Evolutionary conservation across 306 rosid species (phyloP), one percentile per base, ranked within the genome.

Genomic region (Datisca glomerata): DNA sequence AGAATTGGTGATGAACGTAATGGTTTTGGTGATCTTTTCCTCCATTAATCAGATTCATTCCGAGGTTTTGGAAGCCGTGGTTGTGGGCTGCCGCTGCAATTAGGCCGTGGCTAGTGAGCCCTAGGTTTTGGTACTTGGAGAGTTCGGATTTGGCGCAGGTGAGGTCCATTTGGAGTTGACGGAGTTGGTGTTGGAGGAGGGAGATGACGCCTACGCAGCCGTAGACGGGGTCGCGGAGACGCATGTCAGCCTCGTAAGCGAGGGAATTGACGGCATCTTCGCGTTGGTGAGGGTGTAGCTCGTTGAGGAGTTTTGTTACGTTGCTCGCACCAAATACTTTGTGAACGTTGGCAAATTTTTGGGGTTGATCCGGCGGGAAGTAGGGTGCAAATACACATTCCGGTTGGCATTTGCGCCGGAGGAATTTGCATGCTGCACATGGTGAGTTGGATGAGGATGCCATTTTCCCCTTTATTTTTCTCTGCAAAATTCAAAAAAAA

Each of bases 301-400:
- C 95, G 21, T 89, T 89, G 37, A 89, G 86, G 5, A 89, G 83
- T 53, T 89, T 89, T 0, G 93, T 80, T 12, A 89, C 95, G 43
- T 89, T 89, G 53, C 97, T 89, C 1, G 97, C 95, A 0, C 97
- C 97, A 20, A 87, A 87, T 17, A 82, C 87, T 56, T 80, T 83
- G 56, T 83, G 97, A 20, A 89, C 97, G 19, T 89, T 83, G 0
- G 93, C 95, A 24, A 89, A 89, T 48, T 89, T 89, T 41, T 83
- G 93, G 0, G 97, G 97, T 51, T 89, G 97, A 58, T 89, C 97
- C 1, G 95, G 97, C 16, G 97, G 95, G 36, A 89, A 89, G 50
- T 89, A 89, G 0, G 97, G 97, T 14, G 95, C 94, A 45, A 83
- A 89, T 18, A 83, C 95, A 34, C 95, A 89, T 70, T 89, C 95